A percentile compares a stretch with the other conserved stretches of the same genome.
These are phyloP conservation scores for Neurospora sp. DNA, from an alignment of 495 filamentous ascomycete genomes.

Conservation along the genomic window DNA sequence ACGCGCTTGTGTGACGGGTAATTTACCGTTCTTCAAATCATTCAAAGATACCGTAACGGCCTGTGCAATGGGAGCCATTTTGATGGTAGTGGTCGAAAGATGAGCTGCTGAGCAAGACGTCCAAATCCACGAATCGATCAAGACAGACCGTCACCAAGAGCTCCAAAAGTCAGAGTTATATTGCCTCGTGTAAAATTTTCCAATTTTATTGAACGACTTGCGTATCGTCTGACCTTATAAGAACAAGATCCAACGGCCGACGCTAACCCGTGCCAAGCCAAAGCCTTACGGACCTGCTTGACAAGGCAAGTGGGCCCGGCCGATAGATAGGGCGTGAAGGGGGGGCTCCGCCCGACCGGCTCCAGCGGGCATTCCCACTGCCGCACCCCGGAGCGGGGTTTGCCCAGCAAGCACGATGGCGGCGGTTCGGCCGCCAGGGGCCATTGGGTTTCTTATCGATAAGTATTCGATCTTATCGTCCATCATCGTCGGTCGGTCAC, in stretches of 20 bases:
- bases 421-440: not conserved
- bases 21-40: constrained; percentile 41
- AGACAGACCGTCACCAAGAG: not conserved
- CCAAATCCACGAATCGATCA: not conserved
- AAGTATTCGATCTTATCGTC: not conserved
- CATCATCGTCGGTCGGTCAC: not conserved
- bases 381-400: not conserved
- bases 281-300: not conserved
- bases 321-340: not conserved
- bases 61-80: constrained; percentile 33
- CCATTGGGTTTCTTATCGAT: not conserved
- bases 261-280: not conserved
- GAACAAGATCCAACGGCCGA: not conserved
- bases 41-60: constrained; percentile 43
- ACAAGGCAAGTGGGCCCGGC: not conserved
- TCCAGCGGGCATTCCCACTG: not conserved
- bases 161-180: not conserved
- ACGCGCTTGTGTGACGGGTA: not conserved
- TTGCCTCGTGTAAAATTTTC: not conserved
- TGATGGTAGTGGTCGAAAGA: not conserved
- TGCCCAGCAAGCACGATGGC: not conserved
- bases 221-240: not conserved
- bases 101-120: not conserved
- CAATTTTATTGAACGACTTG: not conserved
- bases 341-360: not conserved